Evolutionary conservation across 148 eudicot species (phyloP).

Genomic region (Silene latifolia): DNA sequence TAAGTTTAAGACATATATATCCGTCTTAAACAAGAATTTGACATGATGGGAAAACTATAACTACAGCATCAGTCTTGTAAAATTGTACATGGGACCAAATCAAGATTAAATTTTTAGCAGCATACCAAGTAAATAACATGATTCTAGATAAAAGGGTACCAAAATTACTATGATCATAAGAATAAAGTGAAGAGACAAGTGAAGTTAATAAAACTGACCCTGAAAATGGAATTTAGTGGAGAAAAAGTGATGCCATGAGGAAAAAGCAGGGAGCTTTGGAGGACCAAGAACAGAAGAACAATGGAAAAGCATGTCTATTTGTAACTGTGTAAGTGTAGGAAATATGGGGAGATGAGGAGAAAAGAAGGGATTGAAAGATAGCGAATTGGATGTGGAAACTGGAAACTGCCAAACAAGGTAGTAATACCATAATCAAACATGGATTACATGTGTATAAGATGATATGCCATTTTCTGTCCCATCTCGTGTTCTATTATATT

Average conservation of each 20-base stretch:
- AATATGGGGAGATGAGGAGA: not conserved
- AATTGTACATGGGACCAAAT: not conserved
- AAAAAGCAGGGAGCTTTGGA: conserved; percentile 16
- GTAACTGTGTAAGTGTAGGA: not conserved
- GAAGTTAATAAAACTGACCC: conserved; percentile 23
- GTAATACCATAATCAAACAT: not conserved
- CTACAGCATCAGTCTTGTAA: not conserved
- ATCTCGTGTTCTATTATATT: too few relatives aligned
- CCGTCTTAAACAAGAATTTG: too few relatives aligned
- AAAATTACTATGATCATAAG: not conserved
- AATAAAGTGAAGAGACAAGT: not conserved
- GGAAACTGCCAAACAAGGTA: not conserved
- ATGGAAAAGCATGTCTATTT: conserved; percentile 31
- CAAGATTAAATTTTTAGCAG: not conserved
- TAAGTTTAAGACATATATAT: too few relatives aligned
- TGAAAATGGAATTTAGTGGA: conserved; percentile 18
- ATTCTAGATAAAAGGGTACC: conserved; percentile 8
- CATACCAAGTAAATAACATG: not conserved
- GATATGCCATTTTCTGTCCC: too few relatives aligned
- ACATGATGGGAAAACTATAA: not conserved
- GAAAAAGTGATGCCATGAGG: conserved; percentile 19
- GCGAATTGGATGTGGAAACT: not conserved
- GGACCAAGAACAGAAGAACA: conserved; percentile 31
- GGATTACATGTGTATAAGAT: too few relatives aligned
- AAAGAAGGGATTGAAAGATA: not conserved